Evolutionary conservation across 345 rosid species (phyloP).

Genomic region (Boechera divaricarpa): DNA sequence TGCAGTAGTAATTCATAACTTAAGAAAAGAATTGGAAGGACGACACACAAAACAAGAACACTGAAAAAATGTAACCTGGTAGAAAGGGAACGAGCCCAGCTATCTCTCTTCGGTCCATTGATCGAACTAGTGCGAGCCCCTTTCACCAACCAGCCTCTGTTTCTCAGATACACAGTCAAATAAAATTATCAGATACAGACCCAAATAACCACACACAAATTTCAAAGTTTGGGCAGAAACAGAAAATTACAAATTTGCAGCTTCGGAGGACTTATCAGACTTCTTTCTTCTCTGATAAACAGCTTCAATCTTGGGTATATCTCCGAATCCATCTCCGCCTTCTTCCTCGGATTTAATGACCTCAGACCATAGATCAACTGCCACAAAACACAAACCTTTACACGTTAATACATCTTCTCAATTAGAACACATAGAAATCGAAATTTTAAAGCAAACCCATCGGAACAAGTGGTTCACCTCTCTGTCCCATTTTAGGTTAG

Average conservation of each 20-base stretch:
- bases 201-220: neutral
- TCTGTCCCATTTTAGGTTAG: constrained; percentile 46
- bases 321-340: constrained; percentile 26
- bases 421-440: constrained; percentile 32
- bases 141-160: constrained; percentile 34
- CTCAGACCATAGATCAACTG: constrained; percentile 67
- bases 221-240: neutral
- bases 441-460: neutral
- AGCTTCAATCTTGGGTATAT: constrained; percentile 41
- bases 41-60: neutral
- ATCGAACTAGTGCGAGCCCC: constrained; percentile 59
- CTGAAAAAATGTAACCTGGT: constrained; percentile 60
- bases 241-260: constrained; percentile 41
- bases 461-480: constrained; percentile 36
- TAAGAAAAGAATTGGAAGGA: neutral
- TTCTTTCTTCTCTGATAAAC: constrained; percentile 59
- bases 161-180: constrained; percentile 30
- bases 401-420: neutral
- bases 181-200: neutral
- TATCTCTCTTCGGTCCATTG: constrained; percentile 61
- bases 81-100: constrained; percentile 95
- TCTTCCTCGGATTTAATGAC: constrained; percentile 49
- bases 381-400: constrained; percentile 16
- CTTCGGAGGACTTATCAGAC: constrained; percentile 44
- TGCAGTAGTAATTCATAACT: constrained; percentile 14